Base-by-base conservation (phyloP, 2,329 filamentous ascomycete genomes). In the Pseudogymnoascus sp. region DNA sequence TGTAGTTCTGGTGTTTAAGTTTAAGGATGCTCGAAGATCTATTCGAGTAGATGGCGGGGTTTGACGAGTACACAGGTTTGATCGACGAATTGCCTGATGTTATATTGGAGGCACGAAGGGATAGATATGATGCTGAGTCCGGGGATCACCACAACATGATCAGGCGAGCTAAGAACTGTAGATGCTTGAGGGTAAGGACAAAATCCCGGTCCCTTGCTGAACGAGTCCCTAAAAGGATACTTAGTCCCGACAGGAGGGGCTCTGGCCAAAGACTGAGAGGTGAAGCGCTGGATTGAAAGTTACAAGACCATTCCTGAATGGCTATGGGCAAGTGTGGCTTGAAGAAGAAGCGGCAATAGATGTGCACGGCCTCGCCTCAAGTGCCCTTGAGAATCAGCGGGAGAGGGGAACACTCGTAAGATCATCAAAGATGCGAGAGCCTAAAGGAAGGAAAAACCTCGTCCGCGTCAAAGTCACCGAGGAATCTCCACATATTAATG, bases 401-500 rank as follows among this genome's bases (percentile, higher is more conserved):
- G 28, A 56, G 49, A 56, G 49, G 49, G 49, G 49, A 56, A 56
- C 28, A 14, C 28, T 56, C 28, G 49, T 56, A 36, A 56, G 49
- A 56, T 56, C 49, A 56, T 21, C 49, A 56, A 56, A 34, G n/a
- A 56, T 36, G n/a, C 34, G 49, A 56, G 49, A 56, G 49, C 25
- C 49, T 56, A 56, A 56, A 56, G 49, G 49, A 56, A 56, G 49
- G 49, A 56, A 56, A 56, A 56, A 56, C 49, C 49, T 56, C 49
- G 49, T 56, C 49, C 49, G 49, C 49, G 16, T 56, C 28, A 28
- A 56, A 34, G 49, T 56, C n/a, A 56, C 28, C 11, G 49, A 56
- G 49, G 49, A 21, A 36, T 56, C 49, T 56, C 49, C 49, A 56
- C 49, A 56, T 56, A 56, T 56, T 56, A 56, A 56, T 56, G 49